Percentiles rank a stretch among this genome's conserved stretches.
Conservation (phyloP, 805 yeast genomes). For the Sugiyamaella smithiae region DNA sequence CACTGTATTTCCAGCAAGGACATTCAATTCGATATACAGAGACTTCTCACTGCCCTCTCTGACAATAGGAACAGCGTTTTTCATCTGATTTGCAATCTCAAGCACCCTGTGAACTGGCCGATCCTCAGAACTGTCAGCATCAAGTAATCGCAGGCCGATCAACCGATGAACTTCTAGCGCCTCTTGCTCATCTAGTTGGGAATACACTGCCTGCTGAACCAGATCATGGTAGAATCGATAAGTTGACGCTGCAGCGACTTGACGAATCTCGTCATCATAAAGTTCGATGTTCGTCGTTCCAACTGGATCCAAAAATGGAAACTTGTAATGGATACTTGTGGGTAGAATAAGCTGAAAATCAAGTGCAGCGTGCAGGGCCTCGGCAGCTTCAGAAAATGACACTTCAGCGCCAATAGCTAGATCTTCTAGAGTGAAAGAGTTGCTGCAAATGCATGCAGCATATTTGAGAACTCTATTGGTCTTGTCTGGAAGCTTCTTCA, state of each 20-base stretch:
- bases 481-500: conserved; percentile 25
- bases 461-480: conserved; percentile 36
- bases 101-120: conserved; percentile 31
- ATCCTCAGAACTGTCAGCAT: conserved; percentile 25
- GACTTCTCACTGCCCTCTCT: conserved; percentile 35
- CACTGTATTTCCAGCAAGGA: conserved; percentile 45
- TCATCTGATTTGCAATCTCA: conserved; percentile 42
- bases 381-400: conserved; percentile 36
- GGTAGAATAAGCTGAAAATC: conserved; percentile 39
- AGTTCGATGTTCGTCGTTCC: conserved; percentile 30
- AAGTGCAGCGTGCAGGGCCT: conserved; percentile 36
- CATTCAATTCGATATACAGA: conserved; percentile 40
- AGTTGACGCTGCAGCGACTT: conserved; percentile 35
- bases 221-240: conserved; percentile 44
- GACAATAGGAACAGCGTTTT: conserved; percentile 36
- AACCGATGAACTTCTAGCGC: conserved; percentile 36
- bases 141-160: conserved; percentile 44
- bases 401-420: conserved; percentile 39
- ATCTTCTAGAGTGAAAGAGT: conserved; percentile 38
- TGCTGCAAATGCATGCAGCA: conserved; percentile 44
- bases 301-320: conserved; percentile 44
- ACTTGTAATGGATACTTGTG: conserved; percentile 43
- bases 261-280: conserved; percentile 35
- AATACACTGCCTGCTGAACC: conserved; percentile 36
- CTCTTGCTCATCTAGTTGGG: conserved; percentile 31